These are phyloP conservation scores for Fusarium chaquense DNA, from an alignment of 2,329 filamentous ascomycete species.

Conservation along the genomic window DNA sequence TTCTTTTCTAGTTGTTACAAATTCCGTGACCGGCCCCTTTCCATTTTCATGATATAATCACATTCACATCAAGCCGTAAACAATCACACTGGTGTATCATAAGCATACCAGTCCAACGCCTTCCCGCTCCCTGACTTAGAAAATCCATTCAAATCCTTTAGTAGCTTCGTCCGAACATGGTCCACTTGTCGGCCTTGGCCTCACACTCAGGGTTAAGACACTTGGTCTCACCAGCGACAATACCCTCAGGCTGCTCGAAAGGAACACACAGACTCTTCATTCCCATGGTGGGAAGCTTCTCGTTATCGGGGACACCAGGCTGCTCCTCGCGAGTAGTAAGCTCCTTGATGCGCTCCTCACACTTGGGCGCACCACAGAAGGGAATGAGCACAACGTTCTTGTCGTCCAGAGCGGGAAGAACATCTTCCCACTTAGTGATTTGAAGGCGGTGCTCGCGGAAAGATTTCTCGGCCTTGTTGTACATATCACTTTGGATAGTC, in stretches of 20 bases:
- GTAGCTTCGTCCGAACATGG: slow-evolving; percentile 88
- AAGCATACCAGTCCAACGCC: slow-evolving; percentile 48
- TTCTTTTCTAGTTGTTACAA: slow-evolving; percentile 40
- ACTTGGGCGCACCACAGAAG: slow-evolving; percentile 83
- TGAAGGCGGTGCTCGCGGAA: slow-evolving; percentile 85
- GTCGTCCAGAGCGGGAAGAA: slow-evolving; percentile 87
- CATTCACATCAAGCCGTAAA: slow-evolving; percentile 48
- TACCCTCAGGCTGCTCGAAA: slow-evolving; percentile 86
- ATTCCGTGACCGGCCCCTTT: slow-evolving; percentile 30
- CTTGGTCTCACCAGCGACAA: slow-evolving; percentile 85
- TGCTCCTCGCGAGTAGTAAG: slow-evolving; percentile 80
- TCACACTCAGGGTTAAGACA: slow-evolving; percentile 91
- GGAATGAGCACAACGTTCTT: slow-evolving; percentile 96
- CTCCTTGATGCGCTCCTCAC: slow-evolving; percentile 96
- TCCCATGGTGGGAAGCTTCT: slow-evolving; percentile 69
- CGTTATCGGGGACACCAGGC: slow-evolving; percentile 63
- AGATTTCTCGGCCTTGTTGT: slow-evolving; percentile 77
- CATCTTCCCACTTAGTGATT: slow-evolving; percentile 89
- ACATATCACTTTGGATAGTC: slow-evolving; percentile 88
- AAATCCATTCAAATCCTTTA: slow-evolving; percentile 51
- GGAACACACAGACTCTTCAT: slow-evolving; percentile 79
- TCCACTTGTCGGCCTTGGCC: slow-evolving; percentile 82
- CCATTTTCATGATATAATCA: slow-evolving; percentile 45
- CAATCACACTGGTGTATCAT: slow-evolving; percentile 50
- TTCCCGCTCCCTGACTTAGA: slow-evolving; percentile 43